Conservation (phyloP, 169 alveolate genomes). For the Cryptosporidium ubiquitum region DNA sequence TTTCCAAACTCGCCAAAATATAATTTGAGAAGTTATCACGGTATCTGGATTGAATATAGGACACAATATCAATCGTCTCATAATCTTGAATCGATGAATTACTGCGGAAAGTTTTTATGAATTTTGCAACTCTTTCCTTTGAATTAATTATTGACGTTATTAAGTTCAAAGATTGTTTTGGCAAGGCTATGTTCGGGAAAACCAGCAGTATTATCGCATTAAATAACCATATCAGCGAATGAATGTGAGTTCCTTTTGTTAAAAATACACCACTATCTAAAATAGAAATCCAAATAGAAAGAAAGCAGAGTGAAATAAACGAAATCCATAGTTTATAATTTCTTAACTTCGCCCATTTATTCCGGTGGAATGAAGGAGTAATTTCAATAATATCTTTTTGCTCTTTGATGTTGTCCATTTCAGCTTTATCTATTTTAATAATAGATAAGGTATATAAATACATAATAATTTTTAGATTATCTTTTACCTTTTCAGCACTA, state of each 20-base stretch:
- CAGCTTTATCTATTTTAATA: background rate
- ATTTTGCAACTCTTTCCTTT: slow-evolving; percentile 13
- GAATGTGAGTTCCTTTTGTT: background rate
- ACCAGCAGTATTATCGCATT: background rate
- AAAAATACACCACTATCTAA: slow-evolving; percentile 53
- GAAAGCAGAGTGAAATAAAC: background rate
- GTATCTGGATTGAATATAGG: slow-evolving; percentile 8
- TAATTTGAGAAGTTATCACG: background rate
- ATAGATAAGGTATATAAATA: slow-evolving; percentile 25
- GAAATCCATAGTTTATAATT: slow-evolving; percentile 25
- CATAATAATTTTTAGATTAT: slow-evolving; percentile 16
- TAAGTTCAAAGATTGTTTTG: slow-evolving; percentile 16
- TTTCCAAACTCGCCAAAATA: slow-evolving; percentile 40
- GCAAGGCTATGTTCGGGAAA: slow-evolving; percentile 20
- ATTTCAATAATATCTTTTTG: background rate
- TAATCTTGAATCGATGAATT: background rate
- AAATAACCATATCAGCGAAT: background rate
- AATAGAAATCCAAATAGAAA: slow-evolving; percentile 33
- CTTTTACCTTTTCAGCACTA: slow-evolving; percentile 2
- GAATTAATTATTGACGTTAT: slow-evolving; percentile 59
- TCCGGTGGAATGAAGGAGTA: background rate
- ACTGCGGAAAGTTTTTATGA: background rate
- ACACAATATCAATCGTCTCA: background rate
- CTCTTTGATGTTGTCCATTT: background rate
- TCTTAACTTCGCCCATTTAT: background rate